Evolutionary conservation across 176 grass and related monocot species (phyloP).

Genomic region (barley (Hordeum vulgare)): MorexV3_pseudomolecules_assembly NC_058523.1:352955767-352956266

Average conservation of each 20-base stretch:
- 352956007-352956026: slow-evolving; percentile 60
- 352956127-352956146: slow-evolving; percentile 48
- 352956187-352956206: slow-evolving; percentile 58
- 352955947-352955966: neutral
- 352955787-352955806: neutral
- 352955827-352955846: slow-evolving; percentile 1
- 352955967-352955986: slow-evolving; percentile 13
- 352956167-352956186: slow-evolving; percentile 76
- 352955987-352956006: slow-evolving; percentile 53
- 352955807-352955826: neutral
- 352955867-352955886: neutral
- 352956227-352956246: slow-evolving; percentile 43
- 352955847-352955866: neutral
- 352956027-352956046: slow-evolving; percentile 58
- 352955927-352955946: neutral
- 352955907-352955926: slow-evolving; percentile 9
- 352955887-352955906: neutral
- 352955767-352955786: neutral
- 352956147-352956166: slow-evolving; percentile 55
- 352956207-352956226: slow-evolving; percentile 55
- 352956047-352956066: slow-evolving; percentile 78
- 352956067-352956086: slow-evolving; percentile 69
- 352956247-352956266: slow-evolving; percentile 52
- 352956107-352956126: slow-evolving; percentile 80
- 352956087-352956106: slow-evolving; percentile 43